Base-by-base conservation (phyloP, 2,329 filamentous ascomycete genomes). In the Aspergillus aculeatus region DNA sequence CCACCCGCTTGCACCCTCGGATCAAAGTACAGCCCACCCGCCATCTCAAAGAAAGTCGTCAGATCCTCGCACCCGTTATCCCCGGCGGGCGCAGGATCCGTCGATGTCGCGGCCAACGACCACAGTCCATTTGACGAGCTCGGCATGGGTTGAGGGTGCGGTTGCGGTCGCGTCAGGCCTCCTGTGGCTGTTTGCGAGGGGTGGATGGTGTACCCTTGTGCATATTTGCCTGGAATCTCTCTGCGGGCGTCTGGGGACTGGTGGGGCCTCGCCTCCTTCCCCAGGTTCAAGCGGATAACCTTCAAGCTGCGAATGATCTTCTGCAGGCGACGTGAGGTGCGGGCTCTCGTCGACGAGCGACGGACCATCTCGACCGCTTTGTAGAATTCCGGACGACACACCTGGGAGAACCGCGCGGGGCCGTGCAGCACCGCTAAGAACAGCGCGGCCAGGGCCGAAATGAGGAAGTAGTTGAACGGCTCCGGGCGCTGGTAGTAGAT, bases 301-400 rank as follows among this genome's bases (percentile, higher is more conserved):
- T 86, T 86, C 44, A 87, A 76, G 29, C 81, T 80, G 31, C 80
- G 79, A 48, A 87, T 83, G 0, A 84, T 86, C 62, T 82, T 84
- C 80, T 85, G 86, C 2, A 88, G 69, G 4, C 84, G 75, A 59
- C 84, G 81, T 21, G 81, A 83, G 14, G 85, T 82, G 60, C 81
- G 82, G 0, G 82, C 84, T 52, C 82, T 80, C 21, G 81, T 81
- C 31, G 82, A 83, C 38, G 87, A 82, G 12, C 81, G 81, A 16
- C 84, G 80, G 14, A 88, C 82, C 35, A 87, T 80, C 35, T 86
- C 84, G 2, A 87, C 80, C 1, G 84, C 85, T 67, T 84, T 83
- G 71, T 86, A 86, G 50, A 75, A 74, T 50, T 75, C 73, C 0
- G 66, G 64, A 2, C 72, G 70, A 54, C 73, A 75, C 21, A 67